Percentiles rank a stretch among this genome's conserved stretches.
These are phyloP conservation scores for Spencermartinsiella ligniputridi DNA, from an alignment of 1,139 yeast genomes.

Conservation along the genomic window DNA sequence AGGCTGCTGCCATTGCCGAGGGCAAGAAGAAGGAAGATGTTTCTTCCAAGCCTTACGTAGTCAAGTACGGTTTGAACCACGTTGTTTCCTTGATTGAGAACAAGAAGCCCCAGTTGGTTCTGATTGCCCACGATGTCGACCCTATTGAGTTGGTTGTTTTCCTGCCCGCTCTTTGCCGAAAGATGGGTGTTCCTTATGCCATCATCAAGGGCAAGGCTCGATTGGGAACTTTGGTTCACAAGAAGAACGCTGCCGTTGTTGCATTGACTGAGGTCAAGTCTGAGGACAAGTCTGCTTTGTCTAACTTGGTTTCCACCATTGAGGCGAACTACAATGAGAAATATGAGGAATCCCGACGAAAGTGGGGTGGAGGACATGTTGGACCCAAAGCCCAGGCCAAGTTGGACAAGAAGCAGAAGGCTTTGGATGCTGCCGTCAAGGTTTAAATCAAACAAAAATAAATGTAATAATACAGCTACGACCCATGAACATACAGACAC, in stretches of 20 bases:
- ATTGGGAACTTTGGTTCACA: slow-evolving; percentile 95
- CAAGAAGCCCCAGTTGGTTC: slow-evolving; percentile 95
- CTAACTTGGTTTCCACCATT: slow-evolving; percentile 87
- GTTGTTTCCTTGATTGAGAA: slow-evolving; percentile 94
- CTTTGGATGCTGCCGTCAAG: slow-evolving; percentile 42
- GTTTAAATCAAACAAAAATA: slow-evolving; percentile 27
- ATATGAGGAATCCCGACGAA: slow-evolving; percentile 93
- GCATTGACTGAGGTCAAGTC: slow-evolving; percentile 92
- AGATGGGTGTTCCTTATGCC: slow-evolving; percentile 99
- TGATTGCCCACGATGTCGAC: slow-evolving; percentile 98
- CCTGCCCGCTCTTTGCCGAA: slow-evolving; percentile 97
- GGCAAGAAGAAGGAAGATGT: slow-evolving; percentile 95
- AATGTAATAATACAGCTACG: background rate
- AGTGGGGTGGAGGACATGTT: slow-evolving; percentile 99
- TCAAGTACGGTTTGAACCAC: slow-evolving; percentile 98
- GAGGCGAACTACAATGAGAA: slow-evolving; percentile 88
- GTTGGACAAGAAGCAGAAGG: slow-evolving; percentile 53
- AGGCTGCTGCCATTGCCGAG: slow-evolving; percentile 97
- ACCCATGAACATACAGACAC: too few species aligned
- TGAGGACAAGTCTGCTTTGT: slow-evolving; percentile 92
- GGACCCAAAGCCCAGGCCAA: slow-evolving; percentile 89
- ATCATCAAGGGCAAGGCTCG: slow-evolving; percentile 98
- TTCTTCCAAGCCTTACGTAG: slow-evolving; percentile 91
- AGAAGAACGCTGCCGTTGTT: slow-evolving; percentile 95
- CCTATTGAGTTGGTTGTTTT: slow-evolving; percentile 95